Base-by-base conservation (phyloP, 495 filamentous ascomycete species). In the Penicillium simplicissimum region DNA sequence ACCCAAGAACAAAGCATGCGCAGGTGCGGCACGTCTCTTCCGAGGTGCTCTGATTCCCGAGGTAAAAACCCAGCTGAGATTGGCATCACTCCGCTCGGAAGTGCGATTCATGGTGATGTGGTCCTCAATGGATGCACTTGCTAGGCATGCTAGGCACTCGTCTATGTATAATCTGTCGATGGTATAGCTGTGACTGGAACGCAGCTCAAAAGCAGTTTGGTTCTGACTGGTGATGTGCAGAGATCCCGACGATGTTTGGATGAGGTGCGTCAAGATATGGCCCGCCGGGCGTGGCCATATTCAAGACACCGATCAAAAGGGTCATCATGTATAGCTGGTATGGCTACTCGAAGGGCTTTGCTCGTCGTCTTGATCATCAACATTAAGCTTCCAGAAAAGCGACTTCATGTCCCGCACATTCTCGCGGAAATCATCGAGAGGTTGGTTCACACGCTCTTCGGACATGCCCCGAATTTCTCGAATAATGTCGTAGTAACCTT, bases 381-480 rank as follows among this genome's bases (percentile, higher is more conserved):
- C 52, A 34, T 65, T 79, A 57, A 84, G 58, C 33, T 79, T 76
- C 64, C 76, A 71, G 58, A 96, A 92, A 15, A 96, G 80, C 14
- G 85, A 83, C 63, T 86, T 91, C 75, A 96, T 88, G 63, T 93
- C 88, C 49, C 87, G 83, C 13, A 96, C 74, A 64, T 87, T 86
- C 65, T 90, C 85, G 11, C 82, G 82, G 61, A 86, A 80, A 11
- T 85, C 71, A 57, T 90, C 88, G 28, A 82, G 82, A 40, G 80
- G 84, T 62, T 86, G 86, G n/a, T 67, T 73, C 3, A 74, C 78
- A 49, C 90, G 86, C 52, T 93, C 88, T 62, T 90, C 85, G 2
- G 89, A 88, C 74, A 94, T 88, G 28, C 81, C 79, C n/a, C 91
- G 87, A 53, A 96, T 86, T 60, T 82, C 87, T 31, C 88, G 89